Percentiles rank a stretch among this genome's conserved stretches.
Evolutionary conservation across 306 rosid genomes (phyloP).

Genomic region (Chamaecrista fasciculata): DNA sequence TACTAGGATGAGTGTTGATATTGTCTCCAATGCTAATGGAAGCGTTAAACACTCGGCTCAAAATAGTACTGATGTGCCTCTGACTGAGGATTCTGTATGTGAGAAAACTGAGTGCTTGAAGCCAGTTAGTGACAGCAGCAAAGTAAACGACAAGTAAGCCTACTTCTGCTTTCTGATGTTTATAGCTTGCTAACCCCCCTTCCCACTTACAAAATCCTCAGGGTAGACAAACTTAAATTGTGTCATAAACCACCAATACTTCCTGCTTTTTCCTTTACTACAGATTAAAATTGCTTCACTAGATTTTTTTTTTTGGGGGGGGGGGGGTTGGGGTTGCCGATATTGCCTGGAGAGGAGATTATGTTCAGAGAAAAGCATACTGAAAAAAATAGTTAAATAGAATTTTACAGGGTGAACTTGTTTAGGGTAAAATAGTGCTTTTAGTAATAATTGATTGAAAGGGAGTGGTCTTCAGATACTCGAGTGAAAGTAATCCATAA

Average conservation of each 20-base stretch:
- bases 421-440: background rate
- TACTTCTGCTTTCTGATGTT: conserved; percentile 1
- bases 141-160: conserved; percentile 61
- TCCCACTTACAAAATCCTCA: background rate
- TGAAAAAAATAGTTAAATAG: background rate
- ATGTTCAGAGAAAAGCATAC: background rate
- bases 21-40: conserved; percentile 23
- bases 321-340: too few species aligned
- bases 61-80: conserved; percentile 29
- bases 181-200: background rate
- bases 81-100: conserved; percentile 30
- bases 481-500: background rate
- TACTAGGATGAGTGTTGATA: conserved; percentile 30
- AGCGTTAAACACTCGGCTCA: conserved; percentile 33
- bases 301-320: too few species aligned
- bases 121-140: conserved; percentile 40
- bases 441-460: background rate
- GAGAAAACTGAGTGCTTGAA: conserved; percentile 41
- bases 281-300: background rate
- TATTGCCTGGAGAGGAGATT: background rate
- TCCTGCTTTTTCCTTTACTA: conserved; percentile 7
- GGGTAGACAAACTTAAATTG: background rate
- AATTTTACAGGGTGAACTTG: background rate
- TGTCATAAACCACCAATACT: background rate
- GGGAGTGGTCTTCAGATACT: conserved; percentile 5